phyloP scores from a whole-genome alignment of 306 rosid genomes.

The Abrus pulchellus region DNA sequence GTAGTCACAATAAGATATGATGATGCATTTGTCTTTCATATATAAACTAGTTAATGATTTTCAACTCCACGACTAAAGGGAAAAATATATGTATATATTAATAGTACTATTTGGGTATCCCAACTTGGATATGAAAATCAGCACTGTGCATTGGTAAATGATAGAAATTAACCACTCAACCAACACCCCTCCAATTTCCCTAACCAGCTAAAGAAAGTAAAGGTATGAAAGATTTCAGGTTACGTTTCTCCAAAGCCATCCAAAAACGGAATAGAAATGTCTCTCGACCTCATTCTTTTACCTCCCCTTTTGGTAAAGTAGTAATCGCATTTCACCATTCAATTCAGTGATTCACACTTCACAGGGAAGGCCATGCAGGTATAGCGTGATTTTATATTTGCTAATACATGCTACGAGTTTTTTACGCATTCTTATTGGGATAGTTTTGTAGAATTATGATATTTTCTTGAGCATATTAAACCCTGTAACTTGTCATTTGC shows the following conservation, averaged over 20 bases:
- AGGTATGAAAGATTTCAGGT: constrained; percentile 33
- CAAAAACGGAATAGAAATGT: constrained; percentile 33
- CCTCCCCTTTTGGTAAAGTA: constrained; percentile 35
- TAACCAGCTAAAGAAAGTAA: constrained; percentile 26
- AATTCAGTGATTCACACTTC: constrained; percentile 19
- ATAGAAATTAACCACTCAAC: constrained; percentile 16
- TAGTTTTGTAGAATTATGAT: too few relatives aligned
- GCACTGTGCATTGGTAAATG: not conserved
- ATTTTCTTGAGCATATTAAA: too few relatives aligned
- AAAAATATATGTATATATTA: not conserved
- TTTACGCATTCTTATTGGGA: too few relatives aligned
- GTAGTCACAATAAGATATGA: too few relatives aligned
- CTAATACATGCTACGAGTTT: too few relatives aligned
- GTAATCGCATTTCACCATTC: constrained; percentile 14
- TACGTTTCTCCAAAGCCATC: constrained; percentile 35
- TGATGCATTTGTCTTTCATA: not conserved
- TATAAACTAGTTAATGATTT: too few relatives aligned
- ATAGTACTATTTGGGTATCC: not conserved
- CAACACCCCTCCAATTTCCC: not conserved
- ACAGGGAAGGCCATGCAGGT: not conserved
- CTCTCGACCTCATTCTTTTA: constrained; percentile 47
- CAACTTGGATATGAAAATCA: not conserved
- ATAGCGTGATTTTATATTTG: not conserved
- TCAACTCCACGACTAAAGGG: not conserved
- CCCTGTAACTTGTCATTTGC: too few relatives aligned